Evolutionary conservation across 352 stramenopile genomes (phyloP).

Genomic region (Phytopythium litorale): DNA sequence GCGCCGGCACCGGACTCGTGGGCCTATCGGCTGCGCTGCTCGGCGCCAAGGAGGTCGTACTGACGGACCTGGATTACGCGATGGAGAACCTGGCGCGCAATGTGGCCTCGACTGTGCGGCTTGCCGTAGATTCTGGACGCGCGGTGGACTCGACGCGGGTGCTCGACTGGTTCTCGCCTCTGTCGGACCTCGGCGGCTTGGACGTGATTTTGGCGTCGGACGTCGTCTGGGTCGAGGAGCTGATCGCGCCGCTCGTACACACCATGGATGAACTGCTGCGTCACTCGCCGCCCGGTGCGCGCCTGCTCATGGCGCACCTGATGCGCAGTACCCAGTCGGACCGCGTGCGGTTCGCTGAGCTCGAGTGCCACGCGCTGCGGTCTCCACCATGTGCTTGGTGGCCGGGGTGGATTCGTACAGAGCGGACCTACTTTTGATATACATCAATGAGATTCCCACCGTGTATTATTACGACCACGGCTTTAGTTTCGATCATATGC

Average conservation of each 20-base stretch:
- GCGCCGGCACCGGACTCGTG: conserved; percentile 84
- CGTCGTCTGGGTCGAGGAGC: conserved; percentile 89
- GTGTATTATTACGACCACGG: too few relatives aligned
- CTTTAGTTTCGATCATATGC: too few relatives aligned
- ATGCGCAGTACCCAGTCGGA: conserved; percentile 62
- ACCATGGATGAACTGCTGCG: conserved; percentile 58
- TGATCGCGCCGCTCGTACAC: conserved; percentile 79
- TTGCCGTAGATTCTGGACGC: conserved; percentile 11
- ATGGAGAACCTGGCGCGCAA: conserved; percentile 76
- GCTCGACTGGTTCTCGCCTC: conserved; percentile 70
- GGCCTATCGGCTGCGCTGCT: conserved; percentile 78
- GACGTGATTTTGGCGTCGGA: conserved; percentile 87
- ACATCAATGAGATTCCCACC: too few relatives aligned
- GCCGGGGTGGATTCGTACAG: too few relatives aligned
- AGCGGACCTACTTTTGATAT: too few relatives aligned
- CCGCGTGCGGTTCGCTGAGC: conserved; percentile 45
- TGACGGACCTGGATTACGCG: conserved; percentile 88
- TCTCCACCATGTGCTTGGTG: too few relatives aligned
- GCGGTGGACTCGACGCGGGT: conserved; percentile 21
- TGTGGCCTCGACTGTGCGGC: conserved; percentile 32
- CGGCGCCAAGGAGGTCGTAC: conserved; percentile 61
- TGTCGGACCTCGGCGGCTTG: conserved; percentile 46
- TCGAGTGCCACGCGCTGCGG: conserved; percentile 27
- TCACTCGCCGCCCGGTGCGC: conserved; percentile 27
- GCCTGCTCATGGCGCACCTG: conserved; percentile 69